Percentiles rank a stretch among this genome's conserved stretches.
These are phyloP conservation scores for Fusarium sp. DNA, from an alignment of 2,329 filamentous ascomycete genomes.

Conservation along the genomic window DNA sequence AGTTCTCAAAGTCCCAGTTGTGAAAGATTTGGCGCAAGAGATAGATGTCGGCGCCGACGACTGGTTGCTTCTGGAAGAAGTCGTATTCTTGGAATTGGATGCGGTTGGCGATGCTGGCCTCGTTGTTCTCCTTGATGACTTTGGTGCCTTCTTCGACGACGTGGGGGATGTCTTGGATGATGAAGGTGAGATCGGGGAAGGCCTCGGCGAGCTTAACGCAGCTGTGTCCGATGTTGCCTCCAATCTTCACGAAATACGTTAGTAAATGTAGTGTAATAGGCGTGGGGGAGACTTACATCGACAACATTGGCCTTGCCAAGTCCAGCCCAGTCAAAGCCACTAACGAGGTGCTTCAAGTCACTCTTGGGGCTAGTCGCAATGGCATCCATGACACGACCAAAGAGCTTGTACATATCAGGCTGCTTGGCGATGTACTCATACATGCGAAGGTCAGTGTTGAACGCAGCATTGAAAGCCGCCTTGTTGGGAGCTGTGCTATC, in stretches of 20 bases:
- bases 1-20: constrained; percentile 3
- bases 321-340: not conserved
- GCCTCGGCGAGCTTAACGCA: not conserved
- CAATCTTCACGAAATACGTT: not conserved
- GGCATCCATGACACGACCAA: not conserved
- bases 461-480: not conserved
- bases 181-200: not conserved
- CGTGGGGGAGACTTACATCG: not conserved
- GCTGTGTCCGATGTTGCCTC: not conserved
- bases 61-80: not conserved
- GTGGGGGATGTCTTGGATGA: not conserved
- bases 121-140: not conserved
- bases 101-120: not conserved
- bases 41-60: not conserved
- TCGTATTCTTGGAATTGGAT: not conserved
- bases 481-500: not conserved
- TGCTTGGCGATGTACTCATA: not conserved
- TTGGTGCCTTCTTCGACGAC: not conserved
- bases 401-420: not conserved
- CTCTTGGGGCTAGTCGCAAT: not conserved
- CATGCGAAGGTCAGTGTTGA: not conserved
- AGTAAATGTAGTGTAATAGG: rapidly evolving
- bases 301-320: not conserved
- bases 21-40: not conserved
- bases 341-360: not conserved